These are phyloP conservation scores for Agaricales sp. DNA, from an alignment of 1,284 basidiomycete species.

Conservation along the genomic window DNA sequence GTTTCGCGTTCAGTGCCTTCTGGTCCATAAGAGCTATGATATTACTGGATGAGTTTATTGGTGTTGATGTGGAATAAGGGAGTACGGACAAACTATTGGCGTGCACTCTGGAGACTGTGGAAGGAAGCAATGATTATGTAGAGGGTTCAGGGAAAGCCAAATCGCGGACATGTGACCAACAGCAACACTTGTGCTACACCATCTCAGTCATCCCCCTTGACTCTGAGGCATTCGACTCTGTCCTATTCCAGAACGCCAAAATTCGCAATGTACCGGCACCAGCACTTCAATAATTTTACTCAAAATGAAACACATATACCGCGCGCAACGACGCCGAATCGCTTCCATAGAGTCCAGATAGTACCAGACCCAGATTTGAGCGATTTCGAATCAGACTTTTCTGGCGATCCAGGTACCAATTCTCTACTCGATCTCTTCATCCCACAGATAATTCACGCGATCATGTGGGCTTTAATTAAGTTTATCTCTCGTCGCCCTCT, in stretches of 20 bases:
- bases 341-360: neutral
- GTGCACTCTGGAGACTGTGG: neutral
- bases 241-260: too few relatives aligned
- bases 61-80: too few relatives aligned
- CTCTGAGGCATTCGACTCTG: too few relatives aligned
- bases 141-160: neutral
- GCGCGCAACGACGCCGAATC: too few relatives aligned
- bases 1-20: constrained; percentile 26
- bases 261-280: too few relatives aligned
- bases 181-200: neutral
- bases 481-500: too few relatives aligned
- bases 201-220: neutral
- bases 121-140: neutral
- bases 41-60: too few relatives aligned
- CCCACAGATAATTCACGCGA: constrained; percentile 24
- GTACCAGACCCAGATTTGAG: neutral
- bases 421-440: too few relatives aligned
- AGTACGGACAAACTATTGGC: too few relatives aligned
- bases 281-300: too few relatives aligned
- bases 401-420: constrained; percentile 9
- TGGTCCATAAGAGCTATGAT: neutral
- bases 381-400: neutral
- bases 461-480: too few relatives aligned
- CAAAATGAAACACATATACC: too few relatives aligned
- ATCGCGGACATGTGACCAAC: neutral